A percentile compares a stretch with the other conserved stretches of the same genome.
Conservation (phyloP, 441 rosid genomes). For the Populus hybrid region DNA sequence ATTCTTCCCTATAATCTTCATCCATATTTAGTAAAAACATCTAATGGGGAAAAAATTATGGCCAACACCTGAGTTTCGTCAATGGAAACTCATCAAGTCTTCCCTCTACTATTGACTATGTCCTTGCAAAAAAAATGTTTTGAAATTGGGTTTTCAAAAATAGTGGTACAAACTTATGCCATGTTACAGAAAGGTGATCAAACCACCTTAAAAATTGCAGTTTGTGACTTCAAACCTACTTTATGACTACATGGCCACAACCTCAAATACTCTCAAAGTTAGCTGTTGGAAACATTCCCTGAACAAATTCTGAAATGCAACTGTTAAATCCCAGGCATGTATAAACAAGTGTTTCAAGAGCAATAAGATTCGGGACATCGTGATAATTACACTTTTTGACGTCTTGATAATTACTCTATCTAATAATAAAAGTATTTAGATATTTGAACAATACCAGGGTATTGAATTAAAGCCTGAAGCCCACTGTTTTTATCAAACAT, state of each 20-base stretch:
- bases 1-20: not conserved
- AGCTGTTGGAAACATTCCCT: not conserved
- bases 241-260: not conserved
- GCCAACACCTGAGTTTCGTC: not conserved
- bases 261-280: not conserved
- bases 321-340: not conserved
- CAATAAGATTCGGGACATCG: not conserved
- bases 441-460: constrained; percentile 53
- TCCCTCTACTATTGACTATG: not conserved
- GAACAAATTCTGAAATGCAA: not conserved
- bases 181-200: not conserved
- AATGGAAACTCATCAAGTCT: not conserved
- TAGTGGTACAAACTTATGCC: not conserved
- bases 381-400: not conserved
- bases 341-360: not conserved
- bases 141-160: not conserved
- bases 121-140: not conserved
- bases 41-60: not conserved
- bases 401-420: not conserved
- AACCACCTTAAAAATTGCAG: not conserved
- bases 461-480: constrained; percentile 91
- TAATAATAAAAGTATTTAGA: not conserved
- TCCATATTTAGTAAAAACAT: not conserved
- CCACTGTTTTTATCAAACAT: constrained; percentile 99
- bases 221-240: not conserved